Conservation (phyloP, 495 filamentous ascomycete species). For the Staphylotrichum tortipilum region DNA sequence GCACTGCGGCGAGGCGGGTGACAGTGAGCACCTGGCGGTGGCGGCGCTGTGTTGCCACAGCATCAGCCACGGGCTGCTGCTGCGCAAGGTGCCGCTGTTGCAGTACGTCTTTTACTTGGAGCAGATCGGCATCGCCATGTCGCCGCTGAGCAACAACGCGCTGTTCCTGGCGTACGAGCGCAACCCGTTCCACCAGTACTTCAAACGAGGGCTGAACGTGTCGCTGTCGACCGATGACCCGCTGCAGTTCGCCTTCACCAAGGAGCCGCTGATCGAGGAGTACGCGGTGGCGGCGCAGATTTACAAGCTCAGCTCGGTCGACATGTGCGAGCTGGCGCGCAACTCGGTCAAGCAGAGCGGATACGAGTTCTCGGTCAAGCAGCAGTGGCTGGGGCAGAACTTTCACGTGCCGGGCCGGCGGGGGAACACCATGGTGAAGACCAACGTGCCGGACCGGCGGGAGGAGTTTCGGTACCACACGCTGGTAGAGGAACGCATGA, state of each 20-base stretch:
- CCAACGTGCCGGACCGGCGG: conserved; percentile 87
- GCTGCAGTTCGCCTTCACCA: conserved; percentile 95
- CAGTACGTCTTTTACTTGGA: conserved; percentile 98
- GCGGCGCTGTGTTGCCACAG: conserved; percentile 92
- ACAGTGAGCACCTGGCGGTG: conserved; percentile 90
- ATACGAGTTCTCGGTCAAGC: conserved; percentile 81
- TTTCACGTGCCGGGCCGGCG: conserved; percentile 63
- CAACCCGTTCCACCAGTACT: conserved; percentile 92
- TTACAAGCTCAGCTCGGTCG: conserved; percentile 91
- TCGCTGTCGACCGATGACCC: conserved; percentile 96
- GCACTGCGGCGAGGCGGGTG: conserved; percentile 94
- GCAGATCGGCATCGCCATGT: conserved; percentile 98
- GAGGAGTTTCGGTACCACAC: conserved; percentile 85
- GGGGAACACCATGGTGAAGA: conserved; percentile 89
- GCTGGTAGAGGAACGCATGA: conserved; percentile 64
- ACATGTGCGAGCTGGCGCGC: conserved; percentile 97
- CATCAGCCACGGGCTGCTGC: conserved; percentile 88
- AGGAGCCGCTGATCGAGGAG: conserved; percentile 95
- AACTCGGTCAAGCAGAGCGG: conserved; percentile 92
- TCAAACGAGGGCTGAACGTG: conserved; percentile 88
- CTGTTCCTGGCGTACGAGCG: conserved; percentile 94
- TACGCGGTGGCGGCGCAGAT: conserved; percentile 97
- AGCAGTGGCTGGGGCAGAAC: conserved; percentile 75
- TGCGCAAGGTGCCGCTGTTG: conserved; percentile 87
- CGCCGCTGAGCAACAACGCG: conserved; percentile 94